Conservation (phyloP, 2,329 filamentous ascomycete species). For the Ophiostoma pallidulum region DNA sequence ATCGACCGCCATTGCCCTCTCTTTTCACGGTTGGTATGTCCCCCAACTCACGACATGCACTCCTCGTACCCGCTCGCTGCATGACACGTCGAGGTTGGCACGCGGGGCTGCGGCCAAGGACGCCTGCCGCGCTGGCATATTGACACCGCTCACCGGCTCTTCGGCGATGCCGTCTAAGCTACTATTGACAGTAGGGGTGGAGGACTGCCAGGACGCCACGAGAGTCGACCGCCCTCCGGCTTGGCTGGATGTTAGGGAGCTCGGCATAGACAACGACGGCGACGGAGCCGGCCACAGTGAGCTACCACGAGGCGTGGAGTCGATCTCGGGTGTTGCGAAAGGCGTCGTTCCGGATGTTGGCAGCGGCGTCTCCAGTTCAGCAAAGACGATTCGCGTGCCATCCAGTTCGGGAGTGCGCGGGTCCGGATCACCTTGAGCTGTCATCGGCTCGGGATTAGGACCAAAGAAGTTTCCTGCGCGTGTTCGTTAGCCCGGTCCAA, state of each 20-base stretch:
- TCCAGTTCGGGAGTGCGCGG: conserved; percentile 11
- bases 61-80: conserved; percentile 4
- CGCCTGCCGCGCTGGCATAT: not conserved
- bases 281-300: too few species aligned
- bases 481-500: too few species aligned
- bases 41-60: conserved; percentile 15
- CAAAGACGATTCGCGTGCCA: not conserved
- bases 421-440: not conserved
- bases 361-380: conserved; percentile 14
- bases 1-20: not conserved
- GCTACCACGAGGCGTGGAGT: too few species aligned
- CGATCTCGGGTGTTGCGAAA: not conserved
- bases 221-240: conserved; percentile 1
- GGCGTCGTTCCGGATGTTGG: not conserved
- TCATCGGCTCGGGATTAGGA: not conserved
- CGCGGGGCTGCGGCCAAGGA: not conserved
- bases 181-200: not conserved
- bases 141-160: too few species aligned
- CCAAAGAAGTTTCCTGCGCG: conserved; percentile 4
- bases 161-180: not conserved
- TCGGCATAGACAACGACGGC: conserved; percentile 3
- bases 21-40: conserved; percentile 4
- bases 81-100: conserved; percentile 13
- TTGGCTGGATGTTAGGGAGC: not conserved
- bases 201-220: conserved; percentile 12